Percentiles rank a stretch among this genome's conserved stretches.
phyloP scores from a whole-genome alignment of 148 eudicot species.

The Spergularia bocconei region DNA sequence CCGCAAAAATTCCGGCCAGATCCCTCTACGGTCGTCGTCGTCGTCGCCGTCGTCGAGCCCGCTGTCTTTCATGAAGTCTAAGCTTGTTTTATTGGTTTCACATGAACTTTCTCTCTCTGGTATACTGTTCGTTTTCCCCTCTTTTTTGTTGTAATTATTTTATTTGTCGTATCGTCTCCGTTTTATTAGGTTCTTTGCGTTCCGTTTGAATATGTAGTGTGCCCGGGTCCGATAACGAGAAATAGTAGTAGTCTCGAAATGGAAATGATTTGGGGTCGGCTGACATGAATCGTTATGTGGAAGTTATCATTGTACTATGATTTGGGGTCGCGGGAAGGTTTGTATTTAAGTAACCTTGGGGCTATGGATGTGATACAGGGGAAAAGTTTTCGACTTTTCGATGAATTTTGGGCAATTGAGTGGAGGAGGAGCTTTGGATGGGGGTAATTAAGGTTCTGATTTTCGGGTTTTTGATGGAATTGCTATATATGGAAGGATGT shows the following conservation, averaged over 20 bases:
- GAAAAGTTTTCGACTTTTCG: too few species aligned
- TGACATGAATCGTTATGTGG: too few species aligned
- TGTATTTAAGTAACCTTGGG: too few species aligned
- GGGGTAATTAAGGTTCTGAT: not conserved
- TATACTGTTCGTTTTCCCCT: slow-evolving; percentile 13
- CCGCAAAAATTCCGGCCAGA: slow-evolving; percentile 24
- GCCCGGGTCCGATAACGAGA: too few species aligned
- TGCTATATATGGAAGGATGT: not conserved
- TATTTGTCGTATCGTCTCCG: too few species aligned
- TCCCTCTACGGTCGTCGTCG: not conserved
- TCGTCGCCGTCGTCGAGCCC: slow-evolving; percentile 38
- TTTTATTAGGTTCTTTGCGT: too few species aligned
- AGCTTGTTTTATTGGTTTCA: slow-evolving; percentile 82
- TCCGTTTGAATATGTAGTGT: too few species aligned
- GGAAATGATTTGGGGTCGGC: not conserved
- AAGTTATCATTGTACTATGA: too few species aligned
- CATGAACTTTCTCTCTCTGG: slow-evolving; percentile 97
- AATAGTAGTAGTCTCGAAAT: too few species aligned
- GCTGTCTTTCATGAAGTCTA: slow-evolving; percentile 87
- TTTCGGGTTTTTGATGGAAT: not conserved
- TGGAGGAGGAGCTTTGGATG: not conserved
- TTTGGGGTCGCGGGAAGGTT: too few species aligned
- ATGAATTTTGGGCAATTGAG: not conserved
- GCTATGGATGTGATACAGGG: too few species aligned
- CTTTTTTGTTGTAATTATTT: not conserved